These are phyloP conservation scores for Neurospora sp. DNA, from an alignment of 495 filamentous ascomycete genomes.

Conservation along the genomic window DNA sequence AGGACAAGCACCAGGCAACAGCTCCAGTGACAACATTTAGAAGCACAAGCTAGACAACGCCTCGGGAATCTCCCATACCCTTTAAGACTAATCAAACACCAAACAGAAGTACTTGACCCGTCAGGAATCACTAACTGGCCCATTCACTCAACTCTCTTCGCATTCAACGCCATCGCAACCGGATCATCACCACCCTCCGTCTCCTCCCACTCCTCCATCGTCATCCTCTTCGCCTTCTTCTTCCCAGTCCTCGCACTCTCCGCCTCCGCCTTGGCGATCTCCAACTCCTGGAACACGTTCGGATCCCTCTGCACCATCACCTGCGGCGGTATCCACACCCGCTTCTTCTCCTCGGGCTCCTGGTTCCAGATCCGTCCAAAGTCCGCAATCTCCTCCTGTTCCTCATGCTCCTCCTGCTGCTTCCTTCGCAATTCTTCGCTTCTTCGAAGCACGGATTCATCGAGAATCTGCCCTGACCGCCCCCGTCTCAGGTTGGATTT, in stretches of 20 bases:
- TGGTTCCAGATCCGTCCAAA: not conserved
- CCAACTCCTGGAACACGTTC: not conserved
- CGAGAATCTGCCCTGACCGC: not conserved
- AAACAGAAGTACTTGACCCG: not conserved
- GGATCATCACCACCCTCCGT: not conserved
- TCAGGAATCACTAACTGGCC: not conserved
- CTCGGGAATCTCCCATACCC: not conserved
- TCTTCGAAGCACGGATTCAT: not conserved
- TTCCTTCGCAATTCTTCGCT: not conserved
- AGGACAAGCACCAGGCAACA: not conserved
- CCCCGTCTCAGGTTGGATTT: not conserved
- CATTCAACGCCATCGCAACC: not conserved
- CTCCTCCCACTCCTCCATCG: not conserved
- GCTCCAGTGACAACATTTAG: not conserved
- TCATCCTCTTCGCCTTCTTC: not conserved
- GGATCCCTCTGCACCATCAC: not conserved
- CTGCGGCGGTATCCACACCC: not conserved
- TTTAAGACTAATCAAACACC: not conserved
- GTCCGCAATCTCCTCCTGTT: not conserved
- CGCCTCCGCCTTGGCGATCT: not conserved
- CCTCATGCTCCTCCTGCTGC: not conserved
- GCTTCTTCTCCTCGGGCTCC: not conserved
- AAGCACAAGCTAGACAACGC: not conserved
- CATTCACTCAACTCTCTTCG: not conserved
- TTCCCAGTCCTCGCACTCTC: not conserved